Percentiles rank a stretch among this genome's conserved stretches.
These are phyloP conservation scores for Globisporangium cederbergense DNA, from an alignment of 352 stramenopile genomes.

Conservation along the genomic window DNA sequence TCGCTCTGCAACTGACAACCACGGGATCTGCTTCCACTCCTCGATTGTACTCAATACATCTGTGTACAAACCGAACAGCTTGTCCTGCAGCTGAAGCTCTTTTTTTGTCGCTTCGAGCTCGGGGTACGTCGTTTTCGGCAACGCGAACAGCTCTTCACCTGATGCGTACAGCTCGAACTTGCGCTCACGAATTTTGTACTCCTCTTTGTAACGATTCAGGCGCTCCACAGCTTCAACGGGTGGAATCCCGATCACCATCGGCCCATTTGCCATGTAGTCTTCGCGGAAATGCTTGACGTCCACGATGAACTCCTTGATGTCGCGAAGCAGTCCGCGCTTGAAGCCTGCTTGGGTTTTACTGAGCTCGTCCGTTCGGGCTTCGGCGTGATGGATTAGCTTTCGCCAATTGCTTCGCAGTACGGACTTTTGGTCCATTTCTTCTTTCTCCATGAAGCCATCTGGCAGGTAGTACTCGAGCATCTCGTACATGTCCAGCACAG, in stretches of 20 bases:
- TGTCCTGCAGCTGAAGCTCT: conserved; percentile 93
- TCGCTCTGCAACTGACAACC: conserved; percentile 91
- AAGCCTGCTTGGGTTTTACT: conserved; percentile 95
- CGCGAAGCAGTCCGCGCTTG: conserved; percentile 93
- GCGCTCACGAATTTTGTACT: conserved; percentile 96
- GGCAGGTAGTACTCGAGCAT: conserved; percentile 95
- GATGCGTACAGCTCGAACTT: conserved; percentile 97
- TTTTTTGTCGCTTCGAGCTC: conserved; percentile 97
- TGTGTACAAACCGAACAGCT: conserved; percentile 96
- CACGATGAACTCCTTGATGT: conserved; percentile 96
- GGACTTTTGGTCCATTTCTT: conserved; percentile 99
- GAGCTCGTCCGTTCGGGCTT: conserved; percentile 93
- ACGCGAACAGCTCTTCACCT: conserved; percentile 96
- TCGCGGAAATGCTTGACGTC: conserved; percentile 96
- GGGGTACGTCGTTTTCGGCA: conserved; percentile 95
- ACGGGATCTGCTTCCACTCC: conserved; percentile 97
- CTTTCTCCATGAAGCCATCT: conserved; percentile 97
- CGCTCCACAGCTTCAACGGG: conserved; percentile 96
- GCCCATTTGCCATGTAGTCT: conserved; percentile 96
- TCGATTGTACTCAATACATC: conserved; percentile 97
- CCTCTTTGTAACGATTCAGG: conserved; percentile 97
- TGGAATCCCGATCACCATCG: conserved; percentile 96
- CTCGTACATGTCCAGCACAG: conserved; percentile 98
- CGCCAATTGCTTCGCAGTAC: conserved; percentile 97
- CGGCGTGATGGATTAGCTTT: conserved; percentile 94